phyloP scores from a whole-genome alignment of 1,139 yeast species.

The Nakaseomyces kungkrabaensis region DNA sequence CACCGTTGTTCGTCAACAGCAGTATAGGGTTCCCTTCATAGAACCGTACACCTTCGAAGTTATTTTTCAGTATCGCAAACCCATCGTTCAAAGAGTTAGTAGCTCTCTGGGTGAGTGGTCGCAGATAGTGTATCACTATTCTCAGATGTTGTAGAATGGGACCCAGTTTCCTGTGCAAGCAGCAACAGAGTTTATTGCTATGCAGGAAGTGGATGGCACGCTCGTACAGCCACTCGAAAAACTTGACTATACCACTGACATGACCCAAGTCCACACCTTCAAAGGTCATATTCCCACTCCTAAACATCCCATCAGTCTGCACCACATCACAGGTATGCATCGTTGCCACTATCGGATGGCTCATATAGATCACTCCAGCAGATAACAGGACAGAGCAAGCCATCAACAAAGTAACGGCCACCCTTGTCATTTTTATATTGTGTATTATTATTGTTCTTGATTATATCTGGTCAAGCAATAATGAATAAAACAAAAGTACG shows the following conservation, averaged over 20 bases:
- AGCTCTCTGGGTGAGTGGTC: not conserved
- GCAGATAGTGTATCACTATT: not conserved
- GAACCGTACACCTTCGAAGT: not conserved
- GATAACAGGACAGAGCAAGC: not conserved
- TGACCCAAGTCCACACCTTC: not conserved
- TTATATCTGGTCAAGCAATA: too few species aligned
- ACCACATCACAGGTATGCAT: not conserved
- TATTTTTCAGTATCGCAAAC: not conserved
- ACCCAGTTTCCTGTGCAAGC: not conserved
- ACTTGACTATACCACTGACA: not conserved
- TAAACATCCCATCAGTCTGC: not conserved
- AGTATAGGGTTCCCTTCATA: not conserved
- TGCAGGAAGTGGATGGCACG: not conserved
- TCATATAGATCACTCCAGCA: not conserved
- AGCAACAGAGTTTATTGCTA: not conserved
- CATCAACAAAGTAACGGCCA: constrained; percentile 2
- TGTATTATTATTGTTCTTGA: too few species aligned
- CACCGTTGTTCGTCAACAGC: not conserved
- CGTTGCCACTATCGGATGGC: constrained; percentile 1
- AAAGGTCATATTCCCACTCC: not conserved
- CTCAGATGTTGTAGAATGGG: not conserved
- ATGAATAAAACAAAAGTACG: too few species aligned
- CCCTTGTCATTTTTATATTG: not conserved
- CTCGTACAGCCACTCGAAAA: not conserved
- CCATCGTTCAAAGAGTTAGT: not conserved